phyloP scores from a whole-genome alignment of 192 early-diverging fungal genomes.

The Obelidium mucronatum region DNA sequence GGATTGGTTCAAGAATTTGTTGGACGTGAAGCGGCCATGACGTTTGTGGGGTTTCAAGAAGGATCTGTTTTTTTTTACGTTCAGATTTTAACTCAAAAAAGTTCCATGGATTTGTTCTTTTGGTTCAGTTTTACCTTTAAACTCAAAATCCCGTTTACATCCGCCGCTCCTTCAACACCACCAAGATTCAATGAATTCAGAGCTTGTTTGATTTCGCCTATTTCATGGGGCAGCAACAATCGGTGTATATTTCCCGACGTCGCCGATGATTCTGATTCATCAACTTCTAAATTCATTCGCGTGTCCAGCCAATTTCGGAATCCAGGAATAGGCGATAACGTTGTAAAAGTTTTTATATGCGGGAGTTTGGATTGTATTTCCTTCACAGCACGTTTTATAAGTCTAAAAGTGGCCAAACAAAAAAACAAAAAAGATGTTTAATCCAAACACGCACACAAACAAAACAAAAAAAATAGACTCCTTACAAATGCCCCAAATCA shows the following conservation, averaged over 20 bases:
- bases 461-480: conserved; percentile 39
- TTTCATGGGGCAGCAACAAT: conserved; percentile 36
- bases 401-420: conserved; percentile 14
- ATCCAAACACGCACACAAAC: not conserved
- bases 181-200: too few species aligned
- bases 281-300: conserved; percentile 29
- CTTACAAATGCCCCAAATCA: conserved; percentile 82
- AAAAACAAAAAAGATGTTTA: not conserved
- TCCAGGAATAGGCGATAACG: conserved; percentile 88
- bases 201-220: too few species aligned
- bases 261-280: not conserved
- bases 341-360: conserved; percentile 80
- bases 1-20: not conserved
- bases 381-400: conserved; percentile 87
- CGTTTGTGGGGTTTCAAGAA: too few species aligned
- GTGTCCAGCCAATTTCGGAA: conserved; percentile 83
- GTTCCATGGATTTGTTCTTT: too few species aligned
- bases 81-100: not conserved
- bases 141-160: too few species aligned
- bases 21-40: too few species aligned
- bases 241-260: not conserved
- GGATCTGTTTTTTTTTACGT: not conserved
- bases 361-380: conserved; percentile 76
- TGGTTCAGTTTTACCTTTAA: too few species aligned
- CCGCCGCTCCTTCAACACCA: not conserved